These are phyloP conservation scores for Ogataea methylovora DNA, from an alignment of 805 yeast species.

Conservation along the genomic window DNA sequence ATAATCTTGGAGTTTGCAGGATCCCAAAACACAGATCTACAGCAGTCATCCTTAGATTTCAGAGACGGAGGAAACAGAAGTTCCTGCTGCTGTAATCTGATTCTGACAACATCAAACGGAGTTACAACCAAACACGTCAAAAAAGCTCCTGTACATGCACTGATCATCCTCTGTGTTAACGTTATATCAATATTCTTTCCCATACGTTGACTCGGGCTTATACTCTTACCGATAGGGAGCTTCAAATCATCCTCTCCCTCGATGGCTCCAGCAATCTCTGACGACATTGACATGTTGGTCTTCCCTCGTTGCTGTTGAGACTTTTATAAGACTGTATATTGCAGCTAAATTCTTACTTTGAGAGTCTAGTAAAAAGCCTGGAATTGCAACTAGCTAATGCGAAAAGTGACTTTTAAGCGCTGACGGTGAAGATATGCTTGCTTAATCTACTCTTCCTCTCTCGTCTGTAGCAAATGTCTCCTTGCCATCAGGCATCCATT, in stretches of 20 bases:
- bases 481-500: too few relatives aligned
- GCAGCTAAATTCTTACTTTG: too few relatives aligned
- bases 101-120: slow-evolving; percentile 75
- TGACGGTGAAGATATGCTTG: too few relatives aligned
- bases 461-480: too few relatives aligned
- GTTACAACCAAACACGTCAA: slow-evolving; percentile 68
- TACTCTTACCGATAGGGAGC: neutral
- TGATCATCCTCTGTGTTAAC: slow-evolving; percentile 57
- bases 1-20: slow-evolving; percentile 3
- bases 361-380: too few relatives aligned
- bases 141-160: slow-evolving; percentile 72
- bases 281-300: slow-evolving; percentile 29
- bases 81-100: slow-evolving; percentile 73
- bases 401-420: too few relatives aligned
- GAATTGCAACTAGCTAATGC: too few relatives aligned
- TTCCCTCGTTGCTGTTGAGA: too few relatives aligned
- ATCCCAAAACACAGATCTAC: slow-evolving; percentile 30
- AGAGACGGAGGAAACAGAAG: slow-evolving; percentile 35
- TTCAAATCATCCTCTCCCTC: slow-evolving; percentile 23
- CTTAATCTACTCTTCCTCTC: too few relatives aligned
- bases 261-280: slow-evolving; percentile 32
- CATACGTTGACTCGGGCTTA: slow-evolving; percentile 1
- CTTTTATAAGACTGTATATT: too few relatives aligned
- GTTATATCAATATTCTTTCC: slow-evolving; percentile 31
- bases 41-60: slow-evolving; percentile 22